Percentiles rank a stretch among this genome's conserved stretches.
These are phyloP conservation scores for Tinospora cordifolia DNA, from an alignment of 164 flowering plant species.

Conservation along the genomic window DNA sequence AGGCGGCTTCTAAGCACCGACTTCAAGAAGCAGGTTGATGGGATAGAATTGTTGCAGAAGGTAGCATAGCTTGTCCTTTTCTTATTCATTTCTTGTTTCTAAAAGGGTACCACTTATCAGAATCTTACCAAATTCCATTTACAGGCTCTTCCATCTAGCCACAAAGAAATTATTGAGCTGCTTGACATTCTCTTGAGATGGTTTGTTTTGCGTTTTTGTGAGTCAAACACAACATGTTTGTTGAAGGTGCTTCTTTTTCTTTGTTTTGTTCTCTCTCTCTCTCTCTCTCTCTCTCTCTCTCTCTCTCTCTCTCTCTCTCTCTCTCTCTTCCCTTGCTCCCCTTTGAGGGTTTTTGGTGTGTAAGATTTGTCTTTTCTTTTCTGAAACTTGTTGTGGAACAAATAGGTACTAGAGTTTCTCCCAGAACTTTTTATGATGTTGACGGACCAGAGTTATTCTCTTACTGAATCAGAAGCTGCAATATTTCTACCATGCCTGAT, in stretches of 20 bases:
- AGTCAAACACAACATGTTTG: slow-evolving; percentile 94
- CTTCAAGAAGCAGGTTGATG: slow-evolving; percentile 94
- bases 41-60: slow-evolving; percentile 92
- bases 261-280: background rate
- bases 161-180: slow-evolving; percentile 73
- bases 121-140: background rate
- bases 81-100: slow-evolving; percentile 1
- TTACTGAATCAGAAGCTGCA: slow-evolving; percentile 94
- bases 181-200: slow-evolving; percentile 82
- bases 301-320: background rate
- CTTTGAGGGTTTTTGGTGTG: background rate
- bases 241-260: slow-evolving; percentile 53
- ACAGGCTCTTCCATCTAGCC: slow-evolving; percentile 74
- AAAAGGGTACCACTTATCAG: background rate
- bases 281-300: background rate
- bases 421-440: slow-evolving; percentile 74
- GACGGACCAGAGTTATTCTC: slow-evolving; percentile 57
- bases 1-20: slow-evolving; percentile 75
- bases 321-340: background rate
- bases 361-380: background rate
- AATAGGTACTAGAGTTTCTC: slow-evolving; percentile 87
- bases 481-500: slow-evolving; percentile 90
- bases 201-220: slow-evolving; percentile 92
- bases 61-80: slow-evolving; percentile 28
- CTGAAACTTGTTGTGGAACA: background rate